phyloP scores from a whole-genome alignment of 257 asterid genomes.

The Rhazya stricta region DNA sequence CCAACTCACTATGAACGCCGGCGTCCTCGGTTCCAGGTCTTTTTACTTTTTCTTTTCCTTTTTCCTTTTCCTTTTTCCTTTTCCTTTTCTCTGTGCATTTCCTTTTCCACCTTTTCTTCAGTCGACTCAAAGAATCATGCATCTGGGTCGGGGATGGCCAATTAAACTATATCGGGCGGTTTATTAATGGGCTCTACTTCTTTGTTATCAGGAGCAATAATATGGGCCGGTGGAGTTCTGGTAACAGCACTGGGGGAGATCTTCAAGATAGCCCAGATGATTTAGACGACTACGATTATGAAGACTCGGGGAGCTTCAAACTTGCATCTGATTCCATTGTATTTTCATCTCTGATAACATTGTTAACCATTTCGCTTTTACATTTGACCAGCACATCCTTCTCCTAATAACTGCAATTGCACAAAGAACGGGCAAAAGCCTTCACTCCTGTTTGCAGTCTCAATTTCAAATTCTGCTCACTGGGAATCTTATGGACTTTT shows the following conservation, averaged over 20 bases:
- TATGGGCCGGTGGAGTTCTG: conserved; percentile 19
- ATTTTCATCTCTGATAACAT: conserved; percentile 17
- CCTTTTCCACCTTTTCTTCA: conserved; percentile 12
- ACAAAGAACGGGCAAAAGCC: not conserved
- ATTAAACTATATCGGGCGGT: not conserved
- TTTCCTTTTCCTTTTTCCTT: not conserved
- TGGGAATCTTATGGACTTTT: not conserved
- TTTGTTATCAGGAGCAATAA: not conserved
- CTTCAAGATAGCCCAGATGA: conserved; percentile 8
- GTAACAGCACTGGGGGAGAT: conserved; percentile 16
- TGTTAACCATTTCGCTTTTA: conserved; percentile 12
- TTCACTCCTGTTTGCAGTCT: not conserved
- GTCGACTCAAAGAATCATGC: not conserved
- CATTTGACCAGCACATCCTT: not conserved
- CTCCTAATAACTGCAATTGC: not conserved
- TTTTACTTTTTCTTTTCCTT: not conserved
- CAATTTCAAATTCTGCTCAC: not conserved
- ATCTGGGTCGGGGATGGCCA: not conserved
- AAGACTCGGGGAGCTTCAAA: conserved; percentile 29
- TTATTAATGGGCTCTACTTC: not conserved
- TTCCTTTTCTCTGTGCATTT: not conserved
- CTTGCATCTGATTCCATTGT: conserved; percentile 15
- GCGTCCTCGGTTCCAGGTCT: conserved; percentile 32
- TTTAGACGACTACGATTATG: conserved; percentile 23
- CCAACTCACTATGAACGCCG: conserved; percentile 34